Percentiles rank a stretch among this genome's conserved stretches.
phyloP scores from a whole-genome alignment of 23 red algal species.

The Chondrus crispus region DNA sequence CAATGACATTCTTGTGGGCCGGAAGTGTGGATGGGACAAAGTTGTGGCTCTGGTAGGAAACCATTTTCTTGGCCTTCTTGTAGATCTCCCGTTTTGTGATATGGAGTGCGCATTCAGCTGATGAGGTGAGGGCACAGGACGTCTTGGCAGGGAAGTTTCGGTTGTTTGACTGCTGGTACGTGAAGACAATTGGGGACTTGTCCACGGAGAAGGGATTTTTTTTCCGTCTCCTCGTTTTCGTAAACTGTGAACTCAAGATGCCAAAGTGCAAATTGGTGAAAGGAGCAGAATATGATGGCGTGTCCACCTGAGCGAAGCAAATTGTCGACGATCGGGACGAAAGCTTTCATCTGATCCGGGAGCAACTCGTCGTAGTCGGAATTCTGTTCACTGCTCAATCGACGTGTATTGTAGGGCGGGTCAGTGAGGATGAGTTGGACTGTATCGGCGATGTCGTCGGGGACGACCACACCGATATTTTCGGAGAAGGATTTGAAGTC shows the following conservation, averaged over 20 bases:
- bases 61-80: too few species aligned
- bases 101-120: neutral
- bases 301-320: conserved; percentile 15
- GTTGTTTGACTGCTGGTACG: neutral
- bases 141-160: neutral
- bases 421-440: conserved; percentile 26
- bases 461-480: neutral
- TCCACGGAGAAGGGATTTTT: neutral
- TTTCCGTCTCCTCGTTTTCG: neutral
- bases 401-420: conserved; percentile 25
- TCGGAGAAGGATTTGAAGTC: neutral
- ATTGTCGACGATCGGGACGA: neutral
- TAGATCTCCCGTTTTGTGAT: neutral
- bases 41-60: neutral
- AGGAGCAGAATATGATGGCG: neutral
- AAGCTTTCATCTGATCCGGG: neutral
- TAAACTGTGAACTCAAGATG: neutral
- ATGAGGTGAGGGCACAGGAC: neutral
- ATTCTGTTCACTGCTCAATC: neutral
- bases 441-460: neutral
- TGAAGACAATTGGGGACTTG: conserved; percentile 22
- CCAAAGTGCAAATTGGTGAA: neutral
- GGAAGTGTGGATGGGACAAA: conserved; percentile 10
- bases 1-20: conserved; percentile 30
- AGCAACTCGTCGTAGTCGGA: neutral